Percentiles rank a stretch among this genome's conserved stretches.
Conservation (phyloP, 2,329 filamentous ascomycete genomes). For the Stachybotrys elegans region DNA sequence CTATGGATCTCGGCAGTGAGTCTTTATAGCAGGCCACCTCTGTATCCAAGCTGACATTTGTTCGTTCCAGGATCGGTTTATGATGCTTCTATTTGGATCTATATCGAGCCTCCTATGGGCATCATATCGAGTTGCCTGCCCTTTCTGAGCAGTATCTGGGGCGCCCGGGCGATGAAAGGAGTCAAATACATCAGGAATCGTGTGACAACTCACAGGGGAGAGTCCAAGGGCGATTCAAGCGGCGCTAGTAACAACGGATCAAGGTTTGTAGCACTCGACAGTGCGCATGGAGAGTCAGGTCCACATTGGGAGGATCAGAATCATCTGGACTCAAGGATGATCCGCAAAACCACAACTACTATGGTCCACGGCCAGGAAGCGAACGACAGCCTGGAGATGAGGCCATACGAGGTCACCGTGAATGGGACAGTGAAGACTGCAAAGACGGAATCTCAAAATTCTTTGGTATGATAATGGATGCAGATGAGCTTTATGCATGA, state of each 20-base stretch:
- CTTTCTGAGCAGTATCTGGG: neutral
- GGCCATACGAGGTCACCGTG: neutral
- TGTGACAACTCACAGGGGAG: neutral
- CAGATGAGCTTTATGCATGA: too few species aligned
- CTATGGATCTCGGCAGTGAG: neutral
- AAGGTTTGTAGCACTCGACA: neutral
- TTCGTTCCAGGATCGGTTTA: neutral
- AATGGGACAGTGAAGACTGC: neutral
- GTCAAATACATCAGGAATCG: neutral
- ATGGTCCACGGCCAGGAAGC: neutral
- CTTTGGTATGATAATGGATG: too few species aligned
- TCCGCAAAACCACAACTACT: neutral
- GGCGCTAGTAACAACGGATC: neutral
- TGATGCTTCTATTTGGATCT: neutral
- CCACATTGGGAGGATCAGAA: neutral
- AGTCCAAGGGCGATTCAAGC: neutral
- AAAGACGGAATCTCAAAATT: neutral
- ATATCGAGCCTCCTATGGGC: neutral
- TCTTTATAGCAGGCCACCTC: neutral
- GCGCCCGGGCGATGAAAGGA: neutral
- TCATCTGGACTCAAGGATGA: neutral
- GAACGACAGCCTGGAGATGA: neutral
- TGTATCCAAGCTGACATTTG: neutral
- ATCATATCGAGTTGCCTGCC: neutral
- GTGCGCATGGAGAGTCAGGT: neutral